These are phyloP conservation scores for Coemansia pectinata DNA, from an alignment of 192 early-diverging fungal genomes.

Conservation along the genomic window DNA sequence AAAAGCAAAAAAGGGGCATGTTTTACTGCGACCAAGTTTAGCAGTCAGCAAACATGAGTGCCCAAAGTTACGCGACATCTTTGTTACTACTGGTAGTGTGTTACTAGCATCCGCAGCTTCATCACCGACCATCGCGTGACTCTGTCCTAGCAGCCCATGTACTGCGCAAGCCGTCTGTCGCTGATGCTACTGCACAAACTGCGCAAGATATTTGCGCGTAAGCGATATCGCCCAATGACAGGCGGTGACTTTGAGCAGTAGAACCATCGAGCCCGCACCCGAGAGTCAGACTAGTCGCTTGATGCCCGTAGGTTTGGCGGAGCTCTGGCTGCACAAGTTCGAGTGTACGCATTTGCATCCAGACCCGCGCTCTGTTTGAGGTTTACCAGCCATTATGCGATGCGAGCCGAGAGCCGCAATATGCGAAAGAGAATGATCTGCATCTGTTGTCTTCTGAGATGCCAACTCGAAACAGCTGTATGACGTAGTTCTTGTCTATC, in stretches of 20 bases:
- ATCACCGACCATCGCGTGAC: not conserved
- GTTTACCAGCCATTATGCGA: not conserved
- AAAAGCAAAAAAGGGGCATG: not conserved
- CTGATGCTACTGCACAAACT: not conserved
- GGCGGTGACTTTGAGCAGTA: not conserved
- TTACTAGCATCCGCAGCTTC: slow-evolving; percentile 7
- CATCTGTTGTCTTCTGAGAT: not conserved
- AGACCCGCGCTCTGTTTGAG: not conserved
- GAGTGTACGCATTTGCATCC: not conserved
- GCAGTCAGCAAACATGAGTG: not conserved
- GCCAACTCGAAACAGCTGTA: not conserved
- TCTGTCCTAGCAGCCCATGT: not conserved
- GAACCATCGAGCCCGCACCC: not conserved
- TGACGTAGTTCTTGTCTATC: not conserved
- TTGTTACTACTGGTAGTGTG: not conserved
- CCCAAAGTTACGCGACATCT: not conserved
- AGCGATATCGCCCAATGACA: not conserved
- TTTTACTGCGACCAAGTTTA: not conserved
- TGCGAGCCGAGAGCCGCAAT: not conserved
- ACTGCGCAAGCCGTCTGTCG: not conserved
- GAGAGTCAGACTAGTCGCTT: not conserved
- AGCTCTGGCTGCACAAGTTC: not conserved
- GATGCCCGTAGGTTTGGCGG: not conserved
- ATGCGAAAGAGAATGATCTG: not conserved
- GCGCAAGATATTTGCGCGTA: not conserved